phyloP scores from a whole-genome alignment of 306 rosid species.

The Ochetophila trinervis region DNA sequence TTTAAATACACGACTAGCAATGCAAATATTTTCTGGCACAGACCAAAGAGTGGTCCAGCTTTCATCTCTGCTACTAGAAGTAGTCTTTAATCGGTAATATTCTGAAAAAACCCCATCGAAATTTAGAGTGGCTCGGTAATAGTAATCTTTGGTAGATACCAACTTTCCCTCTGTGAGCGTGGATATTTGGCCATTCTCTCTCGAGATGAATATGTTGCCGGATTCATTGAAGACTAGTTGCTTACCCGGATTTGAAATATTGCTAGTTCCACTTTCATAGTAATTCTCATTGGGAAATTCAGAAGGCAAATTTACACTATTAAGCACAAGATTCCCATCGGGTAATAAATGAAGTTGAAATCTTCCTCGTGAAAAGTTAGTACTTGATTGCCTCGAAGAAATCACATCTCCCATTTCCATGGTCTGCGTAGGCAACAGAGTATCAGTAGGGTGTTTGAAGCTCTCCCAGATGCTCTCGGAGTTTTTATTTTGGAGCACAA shows the following conservation, averaged over 20 bases:
- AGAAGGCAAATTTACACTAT: conserved; percentile 6
- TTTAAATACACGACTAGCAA: background rate
- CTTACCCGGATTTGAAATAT: background rate
- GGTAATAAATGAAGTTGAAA: conserved; percentile 17
- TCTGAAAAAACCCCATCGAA: conserved; percentile 25
- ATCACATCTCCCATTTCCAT: conserved; percentile 8
- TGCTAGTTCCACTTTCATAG: conserved; percentile 10
- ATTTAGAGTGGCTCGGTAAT: conserved; percentile 30
- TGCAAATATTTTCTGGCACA: conserved; percentile 32
- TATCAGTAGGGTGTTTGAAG: conserved; percentile 24
- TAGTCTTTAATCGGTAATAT: conserved; percentile 10
- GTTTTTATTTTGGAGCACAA: conserved; percentile 9
- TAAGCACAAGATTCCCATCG: conserved; percentile 24
- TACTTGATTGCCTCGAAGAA: conserved; percentile 10
- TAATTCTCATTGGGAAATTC: background rate
- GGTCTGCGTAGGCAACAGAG: conserved; percentile 31
- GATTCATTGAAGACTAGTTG: conserved; percentile 21
- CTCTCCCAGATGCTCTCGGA: conserved; percentile 29
- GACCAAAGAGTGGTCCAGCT: conserved; percentile 15
- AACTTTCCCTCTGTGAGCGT: background rate
- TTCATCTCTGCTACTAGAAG: background rate
- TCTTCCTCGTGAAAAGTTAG: conserved; percentile 22
- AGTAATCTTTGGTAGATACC: conserved; percentile 6
- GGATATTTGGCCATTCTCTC: background rate
- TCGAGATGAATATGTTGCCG: conserved; percentile 20